Conservation (phyloP, 1,284 basidiomycete genomes). For the Rhodotorula sp. region DNA sequence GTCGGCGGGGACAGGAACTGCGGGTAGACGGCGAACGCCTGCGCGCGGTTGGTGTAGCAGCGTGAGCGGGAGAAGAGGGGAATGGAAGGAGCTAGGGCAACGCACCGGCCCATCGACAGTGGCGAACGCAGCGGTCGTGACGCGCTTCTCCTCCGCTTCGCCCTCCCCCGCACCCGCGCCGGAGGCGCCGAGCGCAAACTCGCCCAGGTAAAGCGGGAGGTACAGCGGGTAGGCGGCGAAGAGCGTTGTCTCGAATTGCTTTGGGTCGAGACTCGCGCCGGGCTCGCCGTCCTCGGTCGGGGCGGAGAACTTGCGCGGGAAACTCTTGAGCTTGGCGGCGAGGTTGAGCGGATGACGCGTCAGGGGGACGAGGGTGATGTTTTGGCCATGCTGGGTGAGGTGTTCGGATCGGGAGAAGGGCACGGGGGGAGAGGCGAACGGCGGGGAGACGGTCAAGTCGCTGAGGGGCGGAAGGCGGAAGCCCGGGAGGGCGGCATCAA, state of each 20-base stretch:
- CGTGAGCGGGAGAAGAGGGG: too few relatives aligned
- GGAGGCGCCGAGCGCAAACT: conserved; percentile 22
- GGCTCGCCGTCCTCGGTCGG: background rate
- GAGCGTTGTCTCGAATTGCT: conserved; percentile 17
- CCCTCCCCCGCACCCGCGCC: background rate
- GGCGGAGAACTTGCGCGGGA: conserved; percentile 15
- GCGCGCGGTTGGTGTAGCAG: background rate
- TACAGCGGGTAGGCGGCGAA: conserved; percentile 32
- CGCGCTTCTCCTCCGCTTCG: conserved; percentile 10
- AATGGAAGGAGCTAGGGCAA: background rate
- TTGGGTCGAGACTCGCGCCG: conserved; percentile 28
- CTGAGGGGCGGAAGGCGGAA: conserved; percentile 34
- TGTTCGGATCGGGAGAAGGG: conserved; percentile 22
- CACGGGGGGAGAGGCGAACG: conserved; percentile 13
- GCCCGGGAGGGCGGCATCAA: conserved; percentile 27
- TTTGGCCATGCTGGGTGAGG: conserved; percentile 6
- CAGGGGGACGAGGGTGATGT: conserved; percentile 29
- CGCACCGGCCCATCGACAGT: conserved; percentile 12
- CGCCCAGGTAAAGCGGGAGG: conserved; percentile 36
- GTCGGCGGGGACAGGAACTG: conserved; percentile 16
- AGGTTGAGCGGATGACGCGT: conserved; percentile 26
- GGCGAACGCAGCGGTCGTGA: conserved; percentile 33
- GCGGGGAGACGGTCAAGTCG: conserved; percentile 18
- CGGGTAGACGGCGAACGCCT: conserved; percentile 34
- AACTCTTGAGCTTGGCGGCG: conserved; percentile 16